A percentile compares a stretch with the other conserved stretches of the same genome.
phyloP scores from a whole-genome alignment of 768 basidiomycete species.

The Russula emetica region DNA sequence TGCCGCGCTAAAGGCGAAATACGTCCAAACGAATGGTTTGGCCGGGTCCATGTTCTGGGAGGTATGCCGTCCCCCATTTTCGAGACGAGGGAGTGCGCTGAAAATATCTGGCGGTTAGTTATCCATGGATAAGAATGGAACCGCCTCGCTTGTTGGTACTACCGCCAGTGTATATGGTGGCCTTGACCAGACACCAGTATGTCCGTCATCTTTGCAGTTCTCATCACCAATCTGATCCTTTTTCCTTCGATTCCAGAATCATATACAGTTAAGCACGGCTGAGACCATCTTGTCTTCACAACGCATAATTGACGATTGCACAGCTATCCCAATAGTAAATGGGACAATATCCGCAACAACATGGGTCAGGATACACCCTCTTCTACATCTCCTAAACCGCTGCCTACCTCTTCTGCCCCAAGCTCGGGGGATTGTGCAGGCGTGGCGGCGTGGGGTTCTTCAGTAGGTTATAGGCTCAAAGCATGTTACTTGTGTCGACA shows the following conservation, averaged over 20 bases:
- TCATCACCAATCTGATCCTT: background rate
- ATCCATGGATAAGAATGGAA: slow-evolving; percentile 35
- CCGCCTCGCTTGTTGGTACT: slow-evolving; percentile 54
- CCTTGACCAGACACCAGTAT: slow-evolving; percentile 51
- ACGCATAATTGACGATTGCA: background rate
- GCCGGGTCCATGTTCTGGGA: background rate
- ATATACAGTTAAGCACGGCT: slow-evolving; percentile 45
- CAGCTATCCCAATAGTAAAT: slow-evolving; percentile 42
- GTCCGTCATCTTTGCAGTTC: background rate
- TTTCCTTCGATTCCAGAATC: slow-evolving; percentile 44
- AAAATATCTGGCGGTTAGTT: background rate
- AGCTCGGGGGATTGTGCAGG: slow-evolving; percentile 39
- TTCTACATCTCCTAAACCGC: slow-evolving; percentile 28
- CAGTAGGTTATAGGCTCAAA: slow-evolving; percentile 32
- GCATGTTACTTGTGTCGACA: background rate
- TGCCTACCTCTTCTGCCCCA: slow-evolving; percentile 31
- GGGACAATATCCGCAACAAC: slow-evolving; percentile 34
- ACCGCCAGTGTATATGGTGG: slow-evolving; percentile 45
- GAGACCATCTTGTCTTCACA: background rate
- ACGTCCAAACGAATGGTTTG: background rate
- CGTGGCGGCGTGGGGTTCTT: slow-evolving; percentile 47
- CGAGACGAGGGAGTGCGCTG: slow-evolving; percentile 16
- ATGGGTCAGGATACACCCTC: slow-evolving; percentile 42
- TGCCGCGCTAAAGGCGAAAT: background rate
- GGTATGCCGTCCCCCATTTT: background rate